These are phyloP conservation scores for Strobilomyces dryophilus DNA, from an alignment of 768 basidiomycete species.

Conservation along the genomic window DNA sequence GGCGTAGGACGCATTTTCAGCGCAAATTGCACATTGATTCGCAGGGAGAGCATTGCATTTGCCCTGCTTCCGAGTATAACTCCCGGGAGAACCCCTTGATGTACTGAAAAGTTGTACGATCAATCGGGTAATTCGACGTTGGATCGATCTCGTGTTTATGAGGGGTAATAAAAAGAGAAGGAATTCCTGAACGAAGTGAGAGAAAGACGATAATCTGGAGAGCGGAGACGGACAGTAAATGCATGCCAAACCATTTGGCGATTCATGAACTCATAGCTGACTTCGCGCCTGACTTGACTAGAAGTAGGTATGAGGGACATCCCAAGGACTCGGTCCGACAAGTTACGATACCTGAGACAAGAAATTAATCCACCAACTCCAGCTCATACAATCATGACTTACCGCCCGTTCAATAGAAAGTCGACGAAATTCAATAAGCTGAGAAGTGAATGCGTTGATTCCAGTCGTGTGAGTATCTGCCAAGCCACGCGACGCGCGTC, in stretches of 20 bases:
- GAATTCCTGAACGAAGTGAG: constrained; percentile 72
- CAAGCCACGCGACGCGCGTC: constrained; percentile 72
- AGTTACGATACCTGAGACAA: constrained; percentile 72
- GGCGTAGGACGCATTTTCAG: constrained; percentile 64
- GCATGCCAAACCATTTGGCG: constrained; percentile 99
- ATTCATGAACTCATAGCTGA: constrained; percentile 99
- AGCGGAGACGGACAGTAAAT: constrained; percentile 68
- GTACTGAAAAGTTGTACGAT: constrained; percentile 26
- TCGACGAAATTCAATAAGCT: constrained; percentile 72
- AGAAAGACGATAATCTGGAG: not conserved
- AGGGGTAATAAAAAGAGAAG: constrained; percentile 88
- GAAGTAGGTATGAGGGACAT: constrained; percentile 74
- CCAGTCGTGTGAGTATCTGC: constrained; percentile 60
- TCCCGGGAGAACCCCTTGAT: constrained; percentile 13
- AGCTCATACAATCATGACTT: constrained; percentile 25
- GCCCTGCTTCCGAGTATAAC: constrained; percentile 36
- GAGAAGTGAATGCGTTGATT: constrained; percentile 60
- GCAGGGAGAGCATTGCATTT: constrained; percentile 66
- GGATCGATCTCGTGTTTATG: constrained; percentile 62
- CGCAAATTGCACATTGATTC: constrained; percentile 89
- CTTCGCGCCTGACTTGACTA: constrained; percentile 67
- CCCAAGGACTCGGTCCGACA: constrained; percentile 71
- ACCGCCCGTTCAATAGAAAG: constrained; percentile 89
- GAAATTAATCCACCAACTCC: not conserved
- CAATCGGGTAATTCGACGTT: constrained; percentile 47